Percentiles rank a stretch among this genome's conserved stretches.
Conservation (phyloP, 495 filamentous ascomycete genomes). For the Podospora appendiculata region DNA sequence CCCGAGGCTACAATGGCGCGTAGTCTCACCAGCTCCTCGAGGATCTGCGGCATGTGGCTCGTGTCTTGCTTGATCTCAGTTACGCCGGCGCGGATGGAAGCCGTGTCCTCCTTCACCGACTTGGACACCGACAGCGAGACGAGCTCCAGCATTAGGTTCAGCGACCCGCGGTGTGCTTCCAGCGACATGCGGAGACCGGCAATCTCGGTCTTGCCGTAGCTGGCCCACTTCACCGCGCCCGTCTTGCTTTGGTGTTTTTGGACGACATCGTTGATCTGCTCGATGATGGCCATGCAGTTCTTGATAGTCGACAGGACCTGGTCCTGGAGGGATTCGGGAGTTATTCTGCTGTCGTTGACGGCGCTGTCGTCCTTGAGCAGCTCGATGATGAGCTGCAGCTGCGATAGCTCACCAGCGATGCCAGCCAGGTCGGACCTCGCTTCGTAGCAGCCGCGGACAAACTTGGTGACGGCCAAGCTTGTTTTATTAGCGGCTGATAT, state of each 20-base stretch:
- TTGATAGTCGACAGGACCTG: conserved; percentile 17
- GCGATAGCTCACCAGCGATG: conserved; percentile 7
- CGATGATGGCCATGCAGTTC: conserved; percentile 15
- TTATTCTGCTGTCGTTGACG: not conserved
- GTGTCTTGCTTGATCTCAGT: conserved; percentile 14
- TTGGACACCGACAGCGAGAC: conserved; percentile 11
- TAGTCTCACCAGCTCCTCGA: conserved; percentile 14
- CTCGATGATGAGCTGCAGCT: conserved; percentile 10
- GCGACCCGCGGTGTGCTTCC: conserved; percentile 17
- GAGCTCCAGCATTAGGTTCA: conserved; percentile 19
- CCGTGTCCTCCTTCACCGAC: not conserved
- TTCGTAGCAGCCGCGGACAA: conserved; percentile 9
- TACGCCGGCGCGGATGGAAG: not conserved
- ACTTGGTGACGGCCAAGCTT: conserved; percentile 3
- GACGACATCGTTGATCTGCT: conserved; percentile 13
- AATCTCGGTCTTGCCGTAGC: conserved; percentile 12
- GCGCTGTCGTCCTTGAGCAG: conserved; percentile 11
- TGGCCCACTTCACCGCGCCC: conserved; percentile 9
- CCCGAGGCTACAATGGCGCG: conserved; percentile 2
- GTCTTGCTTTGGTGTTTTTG: conserved; percentile 6
- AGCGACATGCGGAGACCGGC: conserved; percentile 14
- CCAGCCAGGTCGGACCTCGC: conserved; percentile 7
- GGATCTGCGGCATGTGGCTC: conserved; percentile 5
- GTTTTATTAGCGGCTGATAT: conserved; percentile 4
- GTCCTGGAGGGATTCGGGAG: conserved; percentile 10